Conservation (phyloP, 2,329 filamentous ascomycete genomes). For the Sclerotiophoma versabilis region DNA sequence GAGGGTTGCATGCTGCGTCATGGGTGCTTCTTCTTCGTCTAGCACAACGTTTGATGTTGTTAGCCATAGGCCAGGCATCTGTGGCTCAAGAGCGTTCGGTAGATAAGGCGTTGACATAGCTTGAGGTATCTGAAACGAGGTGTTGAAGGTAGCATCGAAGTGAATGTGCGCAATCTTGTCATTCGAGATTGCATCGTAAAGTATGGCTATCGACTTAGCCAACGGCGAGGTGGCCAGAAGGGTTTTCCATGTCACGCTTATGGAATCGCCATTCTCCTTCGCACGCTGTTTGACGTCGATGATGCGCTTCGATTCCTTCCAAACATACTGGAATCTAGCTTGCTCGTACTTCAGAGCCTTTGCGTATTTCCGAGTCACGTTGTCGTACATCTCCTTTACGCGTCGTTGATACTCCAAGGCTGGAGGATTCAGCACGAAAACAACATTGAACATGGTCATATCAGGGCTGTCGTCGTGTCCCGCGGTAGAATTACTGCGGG, state of each 20-base stretch:
- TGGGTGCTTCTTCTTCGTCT: slow-evolving; percentile 70
- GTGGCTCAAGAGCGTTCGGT: slow-evolving; percentile 70
- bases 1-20: slow-evolving; percentile 87
- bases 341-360: slow-evolving; percentile 94
- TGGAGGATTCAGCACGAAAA: slow-evolving; percentile 86
- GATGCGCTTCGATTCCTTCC: slow-evolving; percentile 87
- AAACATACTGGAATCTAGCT: slow-evolving; percentile 87
- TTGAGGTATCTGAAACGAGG: slow-evolving; percentile 69
- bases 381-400: slow-evolving; percentile 82
- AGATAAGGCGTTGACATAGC: slow-evolving; percentile 74
- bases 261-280: slow-evolving; percentile 70
- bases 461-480: slow-evolving; percentile 62
- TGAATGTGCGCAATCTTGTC: slow-evolving; percentile 87
- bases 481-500: slow-evolving; percentile 50
- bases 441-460: slow-evolving; percentile 98
- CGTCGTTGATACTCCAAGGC: slow-evolving; percentile 75
- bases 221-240: slow-evolving; percentile 77
- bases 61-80: slow-evolving; percentile 80
- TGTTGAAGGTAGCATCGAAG: slow-evolving; percentile 68
- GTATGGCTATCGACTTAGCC: slow-evolving; percentile 80
- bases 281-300: slow-evolving; percentile 81
- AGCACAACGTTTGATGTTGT: slow-evolving; percentile 83
- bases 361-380: slow-evolving; percentile 90
- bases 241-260: slow-evolving; percentile 72
- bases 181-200: slow-evolving; percentile 81